phyloP scores from a whole-genome alignment of 768 basidiomycete species.

The Cyclocybe cylindracea region DNA sequence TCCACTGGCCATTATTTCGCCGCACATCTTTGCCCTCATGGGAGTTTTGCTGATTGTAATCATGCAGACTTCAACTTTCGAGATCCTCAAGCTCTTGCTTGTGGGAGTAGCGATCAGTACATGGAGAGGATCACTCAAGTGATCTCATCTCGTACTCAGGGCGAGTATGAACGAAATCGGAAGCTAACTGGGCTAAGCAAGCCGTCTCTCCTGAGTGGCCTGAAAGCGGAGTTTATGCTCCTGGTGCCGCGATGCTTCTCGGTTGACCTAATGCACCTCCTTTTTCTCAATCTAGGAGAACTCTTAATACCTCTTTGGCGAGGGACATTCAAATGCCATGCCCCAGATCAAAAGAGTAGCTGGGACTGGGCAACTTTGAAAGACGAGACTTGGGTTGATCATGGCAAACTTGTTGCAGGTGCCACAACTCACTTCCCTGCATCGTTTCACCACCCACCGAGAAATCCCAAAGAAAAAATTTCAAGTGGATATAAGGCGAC shows the following conservation, averaged over 20 bases:
- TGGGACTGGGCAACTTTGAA: slow-evolving; percentile 2
- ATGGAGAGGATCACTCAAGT: too few species aligned
- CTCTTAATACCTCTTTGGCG: not conserved
- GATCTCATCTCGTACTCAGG: too few species aligned
- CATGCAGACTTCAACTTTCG: not conserved
- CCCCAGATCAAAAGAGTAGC: not conserved
- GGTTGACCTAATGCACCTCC: slow-evolving; percentile 4
- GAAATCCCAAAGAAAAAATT: too few species aligned
- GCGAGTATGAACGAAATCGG: not conserved
- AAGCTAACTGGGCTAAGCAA: slow-evolving; percentile 1
- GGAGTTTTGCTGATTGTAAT: not conserved
- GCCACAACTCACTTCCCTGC: too few species aligned
- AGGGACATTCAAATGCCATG: not conserved
- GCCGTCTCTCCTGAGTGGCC: not conserved
- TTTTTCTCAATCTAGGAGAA: not conserved
- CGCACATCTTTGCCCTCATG: slow-evolving; percentile 1
- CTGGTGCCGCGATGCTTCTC: slow-evolving; percentile 1
- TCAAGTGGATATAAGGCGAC: too few species aligned
- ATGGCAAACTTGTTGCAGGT: slow-evolving; percentile 5
- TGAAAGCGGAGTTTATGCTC: not conserved
- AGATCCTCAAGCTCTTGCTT: too few species aligned
- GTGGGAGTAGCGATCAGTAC: too few species aligned
- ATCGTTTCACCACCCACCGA: too few species aligned
- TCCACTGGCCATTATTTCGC: slow-evolving; percentile 5
- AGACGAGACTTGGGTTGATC: not conserved